Conservation (phyloP, 768 basidiomycete genomes). For the Russula emetica region DNA sequence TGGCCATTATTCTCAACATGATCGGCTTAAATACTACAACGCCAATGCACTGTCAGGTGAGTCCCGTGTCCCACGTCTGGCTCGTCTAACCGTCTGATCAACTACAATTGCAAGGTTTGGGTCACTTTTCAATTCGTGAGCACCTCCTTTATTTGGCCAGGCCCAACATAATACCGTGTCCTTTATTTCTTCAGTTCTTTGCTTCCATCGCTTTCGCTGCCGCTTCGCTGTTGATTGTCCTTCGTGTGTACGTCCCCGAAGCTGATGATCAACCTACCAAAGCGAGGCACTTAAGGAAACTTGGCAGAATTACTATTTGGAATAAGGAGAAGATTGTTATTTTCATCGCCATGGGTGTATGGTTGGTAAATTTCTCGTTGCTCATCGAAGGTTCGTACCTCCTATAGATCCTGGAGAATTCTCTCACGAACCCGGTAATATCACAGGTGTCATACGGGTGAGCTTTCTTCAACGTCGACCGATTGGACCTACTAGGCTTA, state of each 20-base stretch:
- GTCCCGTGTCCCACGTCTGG: not conserved
- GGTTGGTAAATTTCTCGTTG: not conserved
- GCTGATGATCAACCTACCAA: not conserved
- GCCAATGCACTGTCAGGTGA: constrained; percentile 10
- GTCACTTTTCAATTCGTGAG: not conserved
- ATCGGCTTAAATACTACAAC: not conserved
- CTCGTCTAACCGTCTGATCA: not conserved
- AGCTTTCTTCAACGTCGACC: not conserved
- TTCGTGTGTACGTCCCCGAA: constrained; percentile 1
- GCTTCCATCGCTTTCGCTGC: not conserved
- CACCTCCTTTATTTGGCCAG: not conserved
- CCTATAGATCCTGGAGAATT: no score
- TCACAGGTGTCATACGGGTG: not conserved
- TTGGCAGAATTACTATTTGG: constrained; percentile 7
- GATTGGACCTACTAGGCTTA: not conserved
- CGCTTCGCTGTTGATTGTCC: constrained; percentile 1
- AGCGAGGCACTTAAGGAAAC: not conserved
- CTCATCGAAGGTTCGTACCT: not conserved
- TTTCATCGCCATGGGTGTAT: not conserved
- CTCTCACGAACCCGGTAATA: not conserved
- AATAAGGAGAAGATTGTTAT: not conserved
- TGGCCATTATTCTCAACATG: not conserved
- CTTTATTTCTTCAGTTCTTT: not conserved
- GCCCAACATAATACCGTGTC: not conserved
- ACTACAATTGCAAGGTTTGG: not conserved